Evolutionary conservation across 2,329 filamentous ascomycete genomes (phyloP).

Genomic region (Exophiala oligosperma): DNA sequence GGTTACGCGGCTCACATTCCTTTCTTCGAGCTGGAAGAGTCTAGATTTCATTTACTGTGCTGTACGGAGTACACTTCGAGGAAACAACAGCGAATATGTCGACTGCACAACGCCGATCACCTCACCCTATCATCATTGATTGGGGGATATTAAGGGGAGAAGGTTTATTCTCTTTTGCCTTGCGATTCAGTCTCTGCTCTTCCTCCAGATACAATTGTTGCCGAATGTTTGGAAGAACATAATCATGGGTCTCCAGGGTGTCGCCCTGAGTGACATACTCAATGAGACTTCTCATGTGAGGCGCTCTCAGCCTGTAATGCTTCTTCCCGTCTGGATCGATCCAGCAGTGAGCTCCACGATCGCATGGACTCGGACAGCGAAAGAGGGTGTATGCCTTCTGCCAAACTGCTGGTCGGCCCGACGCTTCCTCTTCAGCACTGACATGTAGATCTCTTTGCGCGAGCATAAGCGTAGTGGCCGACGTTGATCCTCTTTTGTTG

Average conservation of each 20-base stretch:
- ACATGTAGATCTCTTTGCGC: constrained; percentile 28
- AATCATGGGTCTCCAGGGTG: constrained; percentile 30
- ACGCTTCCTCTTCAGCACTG: constrained; percentile 27
- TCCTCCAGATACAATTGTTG: constrained; percentile 37
- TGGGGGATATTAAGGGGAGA: constrained; percentile 25
- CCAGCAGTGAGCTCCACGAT: constrained; percentile 35
- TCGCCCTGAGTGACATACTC: constrained; percentile 31
- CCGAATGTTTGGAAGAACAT: constrained; percentile 35
- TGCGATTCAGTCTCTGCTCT: constrained; percentile 29
- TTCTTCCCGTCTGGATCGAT: constrained; percentile 35
- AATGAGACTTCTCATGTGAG: constrained; percentile 34
- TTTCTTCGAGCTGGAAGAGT: not conserved
- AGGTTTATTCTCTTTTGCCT: constrained; percentile 19
- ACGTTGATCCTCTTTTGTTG: not conserved
- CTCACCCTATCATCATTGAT: constrained; percentile 25
- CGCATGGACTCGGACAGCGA: constrained; percentile 33
- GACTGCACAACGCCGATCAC: not conserved
- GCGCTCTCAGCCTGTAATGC: constrained; percentile 35
- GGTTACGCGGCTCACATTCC: not conserved
- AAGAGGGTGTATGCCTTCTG: constrained; percentile 35
- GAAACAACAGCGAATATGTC: not conserved
- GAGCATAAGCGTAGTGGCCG: constrained; percentile 30
- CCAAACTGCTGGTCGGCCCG: constrained; percentile 32
- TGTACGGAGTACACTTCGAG: not conserved
- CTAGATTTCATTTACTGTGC: not conserved